A percentile compares a stretch with the other conserved stretches of the same genome.
Conservation (phyloP, 495 filamentous ascomycete species). For the Massariosphaeria phaeospora region DNA sequence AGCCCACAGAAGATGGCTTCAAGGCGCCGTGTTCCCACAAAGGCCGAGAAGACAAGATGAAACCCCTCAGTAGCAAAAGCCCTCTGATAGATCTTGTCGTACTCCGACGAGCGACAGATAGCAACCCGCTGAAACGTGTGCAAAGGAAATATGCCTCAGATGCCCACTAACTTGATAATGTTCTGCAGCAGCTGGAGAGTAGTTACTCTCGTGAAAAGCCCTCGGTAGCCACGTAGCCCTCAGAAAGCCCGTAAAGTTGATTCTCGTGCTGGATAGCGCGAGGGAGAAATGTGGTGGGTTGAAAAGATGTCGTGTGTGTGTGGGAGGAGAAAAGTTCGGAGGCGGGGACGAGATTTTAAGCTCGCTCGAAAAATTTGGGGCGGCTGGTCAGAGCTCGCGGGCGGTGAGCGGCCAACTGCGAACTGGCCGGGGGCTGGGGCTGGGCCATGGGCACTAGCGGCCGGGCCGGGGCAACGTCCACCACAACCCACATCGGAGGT, state of each 20-base stretch:
- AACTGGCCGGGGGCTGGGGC: neutral
- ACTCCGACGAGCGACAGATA: slow-evolving; percentile 22
- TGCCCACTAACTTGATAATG: slow-evolving; percentile 34
- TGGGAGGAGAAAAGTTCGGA: slow-evolving; percentile 9
- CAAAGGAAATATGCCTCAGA: slow-evolving; percentile 31
- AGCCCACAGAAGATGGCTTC: slow-evolving; percentile 39
- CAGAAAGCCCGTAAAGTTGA: slow-evolving; percentile 26
- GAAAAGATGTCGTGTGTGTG: slow-evolving; percentile 1
- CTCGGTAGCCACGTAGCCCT: slow-evolving; percentile 29
- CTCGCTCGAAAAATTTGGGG: slow-evolving; percentile 5
- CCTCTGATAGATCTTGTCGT: slow-evolving; percentile 25
- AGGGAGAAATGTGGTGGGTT: slow-evolving; percentile 7
- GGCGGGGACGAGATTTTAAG: slow-evolving; percentile 1
- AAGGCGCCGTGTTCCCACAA: slow-evolving; percentile 46
- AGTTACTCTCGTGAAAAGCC: slow-evolving; percentile 21
- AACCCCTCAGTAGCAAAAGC: slow-evolving; percentile 36
- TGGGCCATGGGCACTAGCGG: neutral
- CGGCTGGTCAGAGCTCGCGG: slow-evolving; percentile 12
- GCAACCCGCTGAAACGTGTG: slow-evolving; percentile 21
- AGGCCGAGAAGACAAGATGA: slow-evolving; percentile 35
- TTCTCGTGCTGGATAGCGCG: slow-evolving; percentile 11
- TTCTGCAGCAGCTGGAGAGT: slow-evolving; percentile 20
- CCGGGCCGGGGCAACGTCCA: neutral
- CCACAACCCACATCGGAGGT: neutral
- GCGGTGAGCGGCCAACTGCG: slow-evolving; percentile 6